Percentiles rank a stretch among this genome's conserved stretches.
phyloP scores from a whole-genome alignment of 345 rosid species.

The Bretschneidera sinensis region DNA sequence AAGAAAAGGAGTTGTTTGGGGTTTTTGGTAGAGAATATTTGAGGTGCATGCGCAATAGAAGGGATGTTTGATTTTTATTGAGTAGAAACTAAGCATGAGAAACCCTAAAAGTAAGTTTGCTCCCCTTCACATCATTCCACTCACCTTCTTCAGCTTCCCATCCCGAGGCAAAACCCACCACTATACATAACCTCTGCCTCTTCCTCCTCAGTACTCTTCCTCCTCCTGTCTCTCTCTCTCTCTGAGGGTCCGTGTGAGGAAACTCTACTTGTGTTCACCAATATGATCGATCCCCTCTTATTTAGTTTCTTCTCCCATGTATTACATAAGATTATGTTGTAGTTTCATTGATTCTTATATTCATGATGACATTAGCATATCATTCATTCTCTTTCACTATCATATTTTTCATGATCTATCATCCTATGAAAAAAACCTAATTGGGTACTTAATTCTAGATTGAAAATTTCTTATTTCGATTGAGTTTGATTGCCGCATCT shows the following conservation, averaged over 20 bases:
- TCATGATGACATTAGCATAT: not conserved
- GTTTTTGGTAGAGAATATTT: slow-evolving; percentile 31
- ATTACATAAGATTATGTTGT: not conserved
- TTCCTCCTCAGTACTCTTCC: slow-evolving; percentile 4
- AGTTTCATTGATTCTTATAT: not conserved
- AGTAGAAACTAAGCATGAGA: slow-evolving; percentile 54
- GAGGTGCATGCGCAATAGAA: slow-evolving; percentile 45
- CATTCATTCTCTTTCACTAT: not conserved
- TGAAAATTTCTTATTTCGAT: no score
- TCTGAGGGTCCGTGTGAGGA: not conserved
- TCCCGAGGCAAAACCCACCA: slow-evolving; percentile 55
- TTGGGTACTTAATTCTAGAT: no score
- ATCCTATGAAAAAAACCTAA: slow-evolving; percentile 2
- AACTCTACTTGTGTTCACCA: not conserved
- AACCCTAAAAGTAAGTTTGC: slow-evolving; percentile 51
- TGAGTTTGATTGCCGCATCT: no score
- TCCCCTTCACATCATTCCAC: slow-evolving; percentile 62
- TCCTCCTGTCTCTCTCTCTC: slow-evolving; percentile 5
- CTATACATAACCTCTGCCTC: slow-evolving; percentile 28
- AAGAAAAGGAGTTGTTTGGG: slow-evolving; percentile 29
- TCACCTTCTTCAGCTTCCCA: slow-evolving; percentile 53
- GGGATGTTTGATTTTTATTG: slow-evolving; percentile 32
- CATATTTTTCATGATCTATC: not conserved
- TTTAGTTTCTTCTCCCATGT: slow-evolving; percentile 1
- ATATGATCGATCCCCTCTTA: slow-evolving; percentile 2